Base-by-base conservation (phyloP, 2,329 filamentous ascomycete genomes). In the Pseudofabraea citricarpa region DNA sequence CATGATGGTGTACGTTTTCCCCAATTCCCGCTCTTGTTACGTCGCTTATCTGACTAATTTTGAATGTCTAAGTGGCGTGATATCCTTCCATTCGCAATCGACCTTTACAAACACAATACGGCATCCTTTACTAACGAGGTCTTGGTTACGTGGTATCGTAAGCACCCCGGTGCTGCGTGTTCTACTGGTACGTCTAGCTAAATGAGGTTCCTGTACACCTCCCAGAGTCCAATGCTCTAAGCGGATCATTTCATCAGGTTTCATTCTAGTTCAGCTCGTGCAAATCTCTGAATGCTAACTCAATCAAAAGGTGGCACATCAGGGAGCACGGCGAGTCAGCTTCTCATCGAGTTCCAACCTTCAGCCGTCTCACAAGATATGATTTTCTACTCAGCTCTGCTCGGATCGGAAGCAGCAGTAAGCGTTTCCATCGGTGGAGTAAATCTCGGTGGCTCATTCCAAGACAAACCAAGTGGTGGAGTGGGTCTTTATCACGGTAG, bases 401-500 rank as follows among this genome's bases (percentile, higher is more conserved):
- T 71, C 21, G 56, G 54, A 15, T 53, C 57, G 6, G 48, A 51
- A 4, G 58, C 59, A 1, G 49, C 58, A 4, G 56, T 64, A 3
- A 51, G 44, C 6, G 56, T 68, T 23, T 57, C 43, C 26, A 60
- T 68, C n/a, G 66, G 61, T 26, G 61, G 51, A 6, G 23, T 3
- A 9, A 50, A 20, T 7, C 22, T 13, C 37, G 24, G 19, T 6
- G 56, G 49, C 23, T 41, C 12, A 12, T 66, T 61, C 61, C 44
- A 43, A 8, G 39, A 53, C 19, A 54, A 43, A 6, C 63, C 63
- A 0, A 35, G 54, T 16, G 59, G 56, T 3, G 59, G 53, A 1
- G 47, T 55, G 12, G 63, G 64, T 0, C 43, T 64, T n/a, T 65
- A 64, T 44, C 57, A 61, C 36, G 61, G 61, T 15, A 62, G 51